Base-by-base conservation (phyloP, 2,329 filamentous ascomycete genomes). In the Monosporascus sp. region DNA sequence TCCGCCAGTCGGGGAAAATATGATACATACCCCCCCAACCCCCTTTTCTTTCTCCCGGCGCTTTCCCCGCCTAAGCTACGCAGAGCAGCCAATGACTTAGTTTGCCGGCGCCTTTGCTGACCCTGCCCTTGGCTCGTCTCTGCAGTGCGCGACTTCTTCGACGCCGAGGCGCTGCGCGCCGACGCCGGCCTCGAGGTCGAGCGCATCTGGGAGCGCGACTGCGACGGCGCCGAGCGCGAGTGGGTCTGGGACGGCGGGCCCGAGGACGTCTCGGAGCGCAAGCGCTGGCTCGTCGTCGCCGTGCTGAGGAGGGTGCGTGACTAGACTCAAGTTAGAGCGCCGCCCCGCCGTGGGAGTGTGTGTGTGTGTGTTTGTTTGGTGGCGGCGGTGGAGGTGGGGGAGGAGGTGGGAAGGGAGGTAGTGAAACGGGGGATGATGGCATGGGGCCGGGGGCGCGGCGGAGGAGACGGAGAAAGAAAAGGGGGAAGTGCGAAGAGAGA, bases 271-370 rank as follows among this genome's bases (percentile, higher is more conserved):
- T 78, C 76, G 1, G 79, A 78, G 65, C 74, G 84, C 62, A 91
- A 90, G 72, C 79, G 83, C 58, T 91, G 87, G 87, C 71, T 89
- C n/a, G 81, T 82, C 5, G 74, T 89, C 52, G 80, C 76, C 4
- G 71, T 79, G 53, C 63, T 86, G 61, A 78, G 60, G 68, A 71
- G 74, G 63, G 49, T 17, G 37, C 7, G n/a, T 17, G 24, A 27
- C 8, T 24, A 37, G 31, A 7, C 17, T 17, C 27, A 3, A 11
- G 3, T 11, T 11, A 8, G 27, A 11, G 9, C 27, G 27, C 27
- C 27, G 27, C 27, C 27, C 26, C 27, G 27, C 11, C 27, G 27
- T 11, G n/a, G 19, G 20, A 11, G 20, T 14, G 3, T 9, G 9
- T 11, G 3, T 9, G 9, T 11, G 27, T 31, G 27, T 24, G 22